phyloP scores from a whole-genome alignment of 805 yeast genomes.

The Metschnikowia amazonensis region DNA sequence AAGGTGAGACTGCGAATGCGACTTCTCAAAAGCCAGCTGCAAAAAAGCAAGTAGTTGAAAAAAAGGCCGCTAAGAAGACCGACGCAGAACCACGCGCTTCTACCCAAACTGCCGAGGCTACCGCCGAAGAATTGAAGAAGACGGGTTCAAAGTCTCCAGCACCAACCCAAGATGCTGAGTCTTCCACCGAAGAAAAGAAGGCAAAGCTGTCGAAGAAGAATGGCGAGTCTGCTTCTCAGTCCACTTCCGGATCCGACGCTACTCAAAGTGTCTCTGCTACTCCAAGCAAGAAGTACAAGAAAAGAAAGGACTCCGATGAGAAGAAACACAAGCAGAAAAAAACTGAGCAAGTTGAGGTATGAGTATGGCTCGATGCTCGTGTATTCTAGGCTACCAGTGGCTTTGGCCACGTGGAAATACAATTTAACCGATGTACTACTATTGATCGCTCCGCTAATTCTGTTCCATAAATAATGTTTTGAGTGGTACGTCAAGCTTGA shows the following conservation, averaged over 20 bases:
- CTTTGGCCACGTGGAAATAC: slow-evolving; percentile 9
- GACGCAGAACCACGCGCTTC: not conserved
- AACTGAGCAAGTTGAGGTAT: slow-evolving; percentile 11
- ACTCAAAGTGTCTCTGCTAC: slow-evolving; percentile 5
- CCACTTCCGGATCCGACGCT: not conserved
- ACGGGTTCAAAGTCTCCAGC: not conserved
- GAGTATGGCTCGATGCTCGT: slow-evolving; percentile 1
- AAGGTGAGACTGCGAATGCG: not conserved
- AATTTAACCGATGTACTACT: slow-evolving; percentile 15
- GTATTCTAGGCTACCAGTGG: not conserved
- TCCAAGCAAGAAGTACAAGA: slow-evolving; percentile 16
- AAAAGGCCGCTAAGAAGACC: slow-evolving; percentile 1
- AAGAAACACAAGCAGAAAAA: slow-evolving; percentile 17
- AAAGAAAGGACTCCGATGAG: slow-evolving; percentile 17
- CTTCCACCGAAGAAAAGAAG: slow-evolving; percentile 15
- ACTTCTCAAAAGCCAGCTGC: slow-evolving; percentile 4
- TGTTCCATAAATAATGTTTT: slow-evolving; percentile 10
- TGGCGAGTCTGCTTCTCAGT: not conserved
- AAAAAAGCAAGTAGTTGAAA: not conserved
- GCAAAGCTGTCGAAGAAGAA: slow-evolving; percentile 12
- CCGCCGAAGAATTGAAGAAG: not conserved
- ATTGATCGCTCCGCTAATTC: slow-evolving; percentile 3
- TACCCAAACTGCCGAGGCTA: not conserved
- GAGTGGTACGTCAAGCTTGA: not conserved
- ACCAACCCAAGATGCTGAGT: not conserved